phyloP scores from a whole-genome alignment of 495 filamentous ascomycete genomes.

The Penicillium maclennaniae region DNA sequence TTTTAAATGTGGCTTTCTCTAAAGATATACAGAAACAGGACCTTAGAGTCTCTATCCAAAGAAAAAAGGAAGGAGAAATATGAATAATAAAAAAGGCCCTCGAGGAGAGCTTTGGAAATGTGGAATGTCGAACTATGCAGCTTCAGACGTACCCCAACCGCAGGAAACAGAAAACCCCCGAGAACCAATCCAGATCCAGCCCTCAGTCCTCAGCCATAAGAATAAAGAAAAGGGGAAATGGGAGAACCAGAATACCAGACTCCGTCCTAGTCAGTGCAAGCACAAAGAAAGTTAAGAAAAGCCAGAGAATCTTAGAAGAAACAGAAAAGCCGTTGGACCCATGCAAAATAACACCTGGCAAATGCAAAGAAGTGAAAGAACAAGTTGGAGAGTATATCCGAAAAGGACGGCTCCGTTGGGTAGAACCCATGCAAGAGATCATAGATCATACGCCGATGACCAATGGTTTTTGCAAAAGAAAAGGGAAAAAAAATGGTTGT shows the following conservation, averaged over 20 bases:
- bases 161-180: not conserved
- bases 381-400: not conserved
- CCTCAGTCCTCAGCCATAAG: not conserved
- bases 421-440: not conserved
- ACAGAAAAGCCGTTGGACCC: slow-evolving; percentile 2
- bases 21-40: too few relatives aligned
- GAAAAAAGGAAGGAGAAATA: too few relatives aligned
- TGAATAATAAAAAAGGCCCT: not conserved
- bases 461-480: not conserved
- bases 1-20: too few relatives aligned
- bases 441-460: slow-evolving; percentile 18
- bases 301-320: not conserved
- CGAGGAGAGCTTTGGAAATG: not conserved
- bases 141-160: not conserved
- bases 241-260: slow-evolving; percentile 2
- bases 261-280: slow-evolving; percentile 1
- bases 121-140: not conserved
- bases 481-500: slow-evolving; percentile 11
- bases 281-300: not conserved
- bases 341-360: slow-evolving; percentile 18
- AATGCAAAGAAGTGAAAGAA: slow-evolving; percentile 8
- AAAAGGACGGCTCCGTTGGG: not conserved
- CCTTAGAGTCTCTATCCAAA: too few relatives aligned
- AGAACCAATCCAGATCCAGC: not conserved
- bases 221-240: not conserved